phyloP scores from a whole-genome alignment of 495 filamentous ascomycete genomes.

The Cenococcum geophilum region DNA sequence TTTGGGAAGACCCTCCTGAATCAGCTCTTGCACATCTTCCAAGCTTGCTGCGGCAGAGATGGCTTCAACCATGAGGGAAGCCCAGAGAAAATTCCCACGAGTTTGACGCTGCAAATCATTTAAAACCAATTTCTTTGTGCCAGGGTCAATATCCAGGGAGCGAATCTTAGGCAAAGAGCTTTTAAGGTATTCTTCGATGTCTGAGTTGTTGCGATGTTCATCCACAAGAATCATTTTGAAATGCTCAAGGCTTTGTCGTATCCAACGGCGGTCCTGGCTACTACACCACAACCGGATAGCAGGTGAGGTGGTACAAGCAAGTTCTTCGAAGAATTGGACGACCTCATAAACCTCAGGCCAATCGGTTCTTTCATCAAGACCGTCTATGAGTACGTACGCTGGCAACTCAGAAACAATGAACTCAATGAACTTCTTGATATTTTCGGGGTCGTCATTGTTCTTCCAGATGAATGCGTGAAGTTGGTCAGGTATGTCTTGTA shows the following conservation, averaged over 20 bases:
- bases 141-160: constrained; percentile 2
- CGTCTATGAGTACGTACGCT: constrained; percentile 22
- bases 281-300: constrained; percentile 18
- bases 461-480: constrained; percentile 12
- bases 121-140: constrained; percentile 1
- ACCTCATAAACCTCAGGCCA: constrained; percentile 14
- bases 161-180: not conserved
- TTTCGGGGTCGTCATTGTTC: constrained; percentile 7
- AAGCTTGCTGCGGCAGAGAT: constrained; percentile 14
- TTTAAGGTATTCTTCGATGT: not conserved
- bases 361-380: constrained; percentile 18
- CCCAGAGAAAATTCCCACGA: constrained; percentile 24
- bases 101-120: not conserved
- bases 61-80: constrained; percentile 19
- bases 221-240: not conserved
- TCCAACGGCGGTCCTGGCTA: constrained; percentile 14
- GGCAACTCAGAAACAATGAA: constrained; percentile 4
- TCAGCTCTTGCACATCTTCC: constrained; percentile 14
- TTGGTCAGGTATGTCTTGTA: constrained; percentile 18
- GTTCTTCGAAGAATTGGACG: constrained; percentile 11
- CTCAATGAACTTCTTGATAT: constrained; percentile 12
- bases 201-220: not conserved
- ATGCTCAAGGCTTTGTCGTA: not conserved
- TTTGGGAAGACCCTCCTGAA: constrained; percentile 21
- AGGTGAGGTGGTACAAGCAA: not conserved